Percentiles rank a stretch among this genome's conserved stretches.
These are phyloP conservation scores for Parasarocladium wereldwijsianum DNA, from an alignment of 2,329 filamentous ascomycete genomes.

Conservation along the genomic window DNA sequence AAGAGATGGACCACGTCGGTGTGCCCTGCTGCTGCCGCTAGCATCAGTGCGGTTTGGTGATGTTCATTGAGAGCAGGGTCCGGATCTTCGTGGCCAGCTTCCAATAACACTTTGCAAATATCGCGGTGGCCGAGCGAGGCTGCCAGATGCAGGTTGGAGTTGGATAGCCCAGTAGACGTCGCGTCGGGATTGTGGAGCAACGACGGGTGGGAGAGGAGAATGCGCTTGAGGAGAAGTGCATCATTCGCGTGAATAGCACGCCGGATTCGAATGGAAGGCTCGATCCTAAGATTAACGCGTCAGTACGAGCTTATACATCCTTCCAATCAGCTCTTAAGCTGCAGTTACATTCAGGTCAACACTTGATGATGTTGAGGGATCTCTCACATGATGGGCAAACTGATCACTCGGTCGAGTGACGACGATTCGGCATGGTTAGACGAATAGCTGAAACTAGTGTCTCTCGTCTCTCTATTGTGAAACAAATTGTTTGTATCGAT, in stretches of 20 bases:
- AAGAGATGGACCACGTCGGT: conserved; percentile 62
- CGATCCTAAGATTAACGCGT: too few relatives aligned
- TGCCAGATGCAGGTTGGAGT: conserved; percentile 73
- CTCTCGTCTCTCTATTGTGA: too few relatives aligned
- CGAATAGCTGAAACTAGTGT: too few relatives aligned
- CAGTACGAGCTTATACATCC: too few relatives aligned
- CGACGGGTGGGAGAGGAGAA: conserved; percentile 55
- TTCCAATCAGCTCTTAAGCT: too few relatives aligned
- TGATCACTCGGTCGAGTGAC: too few relatives aligned
- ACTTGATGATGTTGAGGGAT: too few relatives aligned
- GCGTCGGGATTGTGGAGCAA: conserved; percentile 70
- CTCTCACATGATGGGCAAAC: too few relatives aligned
- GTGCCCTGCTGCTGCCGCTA: conserved; percentile 56
- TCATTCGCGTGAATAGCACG: conserved; percentile 70
- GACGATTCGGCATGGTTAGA: too few relatives aligned
- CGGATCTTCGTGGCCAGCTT: conserved; percentile 59
- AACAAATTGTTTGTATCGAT: too few relatives aligned
- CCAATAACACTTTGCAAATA: conserved; percentile 56
- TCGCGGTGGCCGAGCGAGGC: conserved; percentile 55
- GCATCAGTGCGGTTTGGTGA: conserved; percentile 69
- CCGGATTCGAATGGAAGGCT: conserved; percentile 60
- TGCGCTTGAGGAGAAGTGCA: conserved; percentile 56
- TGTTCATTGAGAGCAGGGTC: conserved; percentile 65
- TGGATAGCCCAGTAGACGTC: conserved; percentile 51
- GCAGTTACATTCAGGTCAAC: too few relatives aligned